Conservation (phyloP, 2,329 filamentous ascomycete genomes). For the Zymoseptoria tritici region DNA sequence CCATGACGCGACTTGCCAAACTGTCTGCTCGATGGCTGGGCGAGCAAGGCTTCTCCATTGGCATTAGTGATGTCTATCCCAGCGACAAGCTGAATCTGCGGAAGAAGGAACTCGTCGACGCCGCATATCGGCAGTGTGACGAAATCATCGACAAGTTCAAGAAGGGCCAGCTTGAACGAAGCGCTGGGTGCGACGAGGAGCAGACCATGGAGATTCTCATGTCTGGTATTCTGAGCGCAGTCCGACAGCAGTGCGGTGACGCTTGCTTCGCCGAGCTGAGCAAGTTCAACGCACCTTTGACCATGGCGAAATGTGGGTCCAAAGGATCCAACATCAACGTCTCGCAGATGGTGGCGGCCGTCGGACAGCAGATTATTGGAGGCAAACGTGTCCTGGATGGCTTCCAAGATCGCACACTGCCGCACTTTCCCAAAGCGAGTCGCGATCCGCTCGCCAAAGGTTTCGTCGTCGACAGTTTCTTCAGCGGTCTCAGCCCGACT, state of each 20-base stretch:
- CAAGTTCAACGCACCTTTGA: constrained; percentile 81
- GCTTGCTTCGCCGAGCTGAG: constrained; percentile 87
- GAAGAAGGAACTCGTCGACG: constrained; percentile 69
- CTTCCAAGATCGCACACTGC: constrained; percentile 89
- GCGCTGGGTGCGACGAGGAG: constrained; percentile 83
- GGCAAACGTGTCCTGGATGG: constrained; percentile 88
- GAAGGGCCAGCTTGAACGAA: constrained; percentile 71
- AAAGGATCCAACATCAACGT: constrained; percentile 98
- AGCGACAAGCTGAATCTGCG: constrained; percentile 60
- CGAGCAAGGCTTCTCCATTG: constrained; percentile 91
- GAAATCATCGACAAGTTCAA: constrained; percentile 76
- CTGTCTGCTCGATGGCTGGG: constrained; percentile 82
- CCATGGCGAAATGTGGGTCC: constrained; percentile 96
- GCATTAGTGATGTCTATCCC: constrained; percentile 89
- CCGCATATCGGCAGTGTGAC: constrained; percentile 74
- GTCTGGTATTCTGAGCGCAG: constrained; percentile 83
- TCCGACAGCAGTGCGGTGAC: constrained; percentile 83
- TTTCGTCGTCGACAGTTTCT: constrained; percentile 97
- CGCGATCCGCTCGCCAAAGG: constrained; percentile 91
- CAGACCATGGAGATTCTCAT: constrained; percentile 85
- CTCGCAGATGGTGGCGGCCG: constrained; percentile 95
- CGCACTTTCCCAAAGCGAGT: constrained; percentile 90
- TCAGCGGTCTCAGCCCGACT: constrained; percentile 77
- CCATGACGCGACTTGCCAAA: constrained; percentile 91
- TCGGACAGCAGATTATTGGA: constrained; percentile 96